phyloP scores from a whole-genome alignment of 441 rosid genomes.

The Erodium moschatum region DNA sequence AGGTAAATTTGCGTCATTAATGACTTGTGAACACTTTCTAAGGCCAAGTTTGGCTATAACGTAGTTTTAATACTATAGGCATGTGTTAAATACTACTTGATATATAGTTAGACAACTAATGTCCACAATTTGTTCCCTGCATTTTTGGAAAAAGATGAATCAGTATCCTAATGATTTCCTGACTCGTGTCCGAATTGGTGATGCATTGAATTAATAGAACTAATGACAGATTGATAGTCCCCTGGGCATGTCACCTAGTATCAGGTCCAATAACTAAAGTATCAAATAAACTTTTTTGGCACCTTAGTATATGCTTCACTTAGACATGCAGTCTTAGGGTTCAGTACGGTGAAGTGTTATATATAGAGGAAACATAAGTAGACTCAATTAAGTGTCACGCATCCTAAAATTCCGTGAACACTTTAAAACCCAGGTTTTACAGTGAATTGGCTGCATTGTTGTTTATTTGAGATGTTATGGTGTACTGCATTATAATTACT shows the following conservation, averaged over 20 bases:
- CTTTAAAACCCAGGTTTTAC: not conserved
- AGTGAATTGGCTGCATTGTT: not conserved
- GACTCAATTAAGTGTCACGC: too few relatives aligned
- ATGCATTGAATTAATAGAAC: not conserved
- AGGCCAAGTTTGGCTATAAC: not conserved
- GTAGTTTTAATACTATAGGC: too few relatives aligned
- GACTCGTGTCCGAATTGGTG: not conserved
- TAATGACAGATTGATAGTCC: not conserved
- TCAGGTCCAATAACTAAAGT: not conserved
- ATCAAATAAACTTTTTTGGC: not conserved
- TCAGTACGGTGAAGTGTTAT: not conserved
- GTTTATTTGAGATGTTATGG: not conserved
- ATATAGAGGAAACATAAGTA: not conserved
- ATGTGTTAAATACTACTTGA: not conserved
- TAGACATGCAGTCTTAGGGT: not conserved
- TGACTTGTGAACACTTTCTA: not conserved
- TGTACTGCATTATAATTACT: not conserved
- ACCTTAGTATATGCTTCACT: not conserved
- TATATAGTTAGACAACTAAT: too few relatives aligned
- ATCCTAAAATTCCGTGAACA: not conserved
- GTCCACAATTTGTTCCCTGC: not conserved
- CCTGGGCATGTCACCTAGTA: not conserved
- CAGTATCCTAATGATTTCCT: not conserved
- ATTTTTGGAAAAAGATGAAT: too few relatives aligned
- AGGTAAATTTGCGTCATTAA: not conserved